Conservation (phyloP, 225 moss, liverwort and hornwort genomes). For the Thuidium tamariscinum region DNA sequence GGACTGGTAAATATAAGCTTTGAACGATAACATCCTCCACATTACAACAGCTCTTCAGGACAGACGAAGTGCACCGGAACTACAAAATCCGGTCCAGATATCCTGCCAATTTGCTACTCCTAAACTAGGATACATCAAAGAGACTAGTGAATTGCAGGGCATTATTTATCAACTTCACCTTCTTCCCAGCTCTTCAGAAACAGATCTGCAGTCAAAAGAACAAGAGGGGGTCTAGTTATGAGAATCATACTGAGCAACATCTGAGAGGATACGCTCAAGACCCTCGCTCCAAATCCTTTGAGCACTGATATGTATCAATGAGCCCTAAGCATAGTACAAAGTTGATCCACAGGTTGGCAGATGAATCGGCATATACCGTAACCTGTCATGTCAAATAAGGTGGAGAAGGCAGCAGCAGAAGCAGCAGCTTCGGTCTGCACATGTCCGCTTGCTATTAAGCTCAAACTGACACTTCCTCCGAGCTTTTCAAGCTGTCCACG, state of each 20-base stretch:
- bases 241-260: neutral
- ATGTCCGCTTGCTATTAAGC: neutral
- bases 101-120: neutral
- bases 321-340: neutral
- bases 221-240: neutral
- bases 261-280: neutral
- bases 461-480: constrained; percentile 51
- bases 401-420: neutral
- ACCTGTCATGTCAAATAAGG: neutral
- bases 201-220: neutral
- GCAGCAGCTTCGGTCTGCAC: neutral
- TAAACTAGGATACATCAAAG: neutral
- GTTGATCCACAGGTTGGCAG: neutral
- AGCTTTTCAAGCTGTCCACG: constrained; percentile 62
- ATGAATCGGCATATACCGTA: neutral
- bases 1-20: neutral
- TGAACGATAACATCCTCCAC: neutral
- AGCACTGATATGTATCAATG: neutral
- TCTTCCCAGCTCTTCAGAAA: neutral
- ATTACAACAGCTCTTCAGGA: neutral
- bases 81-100: neutral
- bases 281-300: neutral
- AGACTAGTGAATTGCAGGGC: neutral
- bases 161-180: neutral
- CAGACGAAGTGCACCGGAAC: neutral